Evolutionary conservation across 768 basidiomycete species (phyloP), one percentile per base, ranked within the genome.

Genomic region (Pulveroboletus ravenelii): DNA sequence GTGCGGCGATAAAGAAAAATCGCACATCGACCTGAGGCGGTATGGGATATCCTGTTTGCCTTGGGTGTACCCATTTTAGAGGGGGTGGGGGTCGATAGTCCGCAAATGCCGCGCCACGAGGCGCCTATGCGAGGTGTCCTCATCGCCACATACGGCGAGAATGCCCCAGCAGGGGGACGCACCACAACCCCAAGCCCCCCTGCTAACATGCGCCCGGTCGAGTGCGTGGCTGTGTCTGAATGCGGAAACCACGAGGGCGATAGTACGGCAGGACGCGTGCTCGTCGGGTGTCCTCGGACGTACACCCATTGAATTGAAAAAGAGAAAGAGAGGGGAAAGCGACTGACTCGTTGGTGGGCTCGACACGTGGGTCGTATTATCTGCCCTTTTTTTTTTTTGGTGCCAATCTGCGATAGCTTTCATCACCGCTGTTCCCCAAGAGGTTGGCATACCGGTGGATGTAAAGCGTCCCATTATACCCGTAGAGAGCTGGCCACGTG

Each of bases 241-340:
- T 53, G 32, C 15, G 55, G 58, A 50, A 41, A 42, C 12, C 51
- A 48, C 29, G 50, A 60, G 58, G 35, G 54, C 29, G 50, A 55
- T 55, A 52, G 53, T 60, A 38, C 54, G 58, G 48, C 25, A 49
- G 48, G 49, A 49, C 5, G 38, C 42, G 41, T 18, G 23, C 38
- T 30, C 10, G 32, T 47, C 50, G 58, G 57, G 54, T 23, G 29
- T 48, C 59, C 54, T 57, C 58, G 59, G 58, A 50, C 17, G 12
- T 52, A 36, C 35, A 9, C 15, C 25, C 15, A 35, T n/a, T n/a
- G 15, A 35, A 31, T 9, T 31, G 30, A 12, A 31, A 31, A 6
- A 12, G 12, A 10, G 20, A 44, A 2, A 2, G 37, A 5, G 39
- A 23, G 17, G 25, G 38, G n/a, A n/a, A n/a, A 10, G 36, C 39